These are phyloP conservation scores for Phanerochaete sordida DNA, from an alignment of 768 basidiomycete genomes.

Conservation along the genomic window DNA sequence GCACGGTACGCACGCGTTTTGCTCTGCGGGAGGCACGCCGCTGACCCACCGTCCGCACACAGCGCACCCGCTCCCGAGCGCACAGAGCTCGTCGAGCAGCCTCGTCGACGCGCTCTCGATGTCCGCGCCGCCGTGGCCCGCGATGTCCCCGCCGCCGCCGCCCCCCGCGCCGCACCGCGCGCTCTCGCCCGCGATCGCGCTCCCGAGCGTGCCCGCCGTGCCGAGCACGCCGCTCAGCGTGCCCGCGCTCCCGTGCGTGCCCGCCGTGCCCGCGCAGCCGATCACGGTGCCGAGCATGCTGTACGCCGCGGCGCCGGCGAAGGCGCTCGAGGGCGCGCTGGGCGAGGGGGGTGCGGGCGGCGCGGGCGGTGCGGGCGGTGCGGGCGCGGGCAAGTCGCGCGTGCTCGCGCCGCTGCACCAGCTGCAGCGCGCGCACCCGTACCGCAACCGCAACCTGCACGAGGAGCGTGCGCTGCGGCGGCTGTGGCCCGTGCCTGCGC, in stretches of 20 bases:
- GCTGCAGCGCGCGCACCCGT: conserved; percentile 51
- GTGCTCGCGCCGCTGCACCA: conserved; percentile 58
- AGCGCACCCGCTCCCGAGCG: not conserved
- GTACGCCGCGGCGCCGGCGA: not conserved
- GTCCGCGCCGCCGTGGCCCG: not conserved
- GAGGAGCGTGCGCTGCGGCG: conserved; percentile 62
- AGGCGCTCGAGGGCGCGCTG: not conserved
- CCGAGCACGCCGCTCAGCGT: not conserved
- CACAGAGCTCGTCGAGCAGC: not conserved
- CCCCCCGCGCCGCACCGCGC: not conserved
- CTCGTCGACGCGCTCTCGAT: not conserved
- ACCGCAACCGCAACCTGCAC: conserved; percentile 48
- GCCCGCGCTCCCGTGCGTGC: not conserved
- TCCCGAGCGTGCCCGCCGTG: not conserved
- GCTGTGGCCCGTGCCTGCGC: conserved; percentile 22
- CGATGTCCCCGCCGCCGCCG: not conserved
- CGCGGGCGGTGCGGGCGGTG: too few relatives aligned
- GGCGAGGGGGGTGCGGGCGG: too few relatives aligned
- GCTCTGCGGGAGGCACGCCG: not conserved
- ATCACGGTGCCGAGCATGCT: not conserved
- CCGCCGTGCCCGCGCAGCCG: not conserved
- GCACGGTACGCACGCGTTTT: not conserved
- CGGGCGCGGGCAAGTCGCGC: conserved; percentile 20
- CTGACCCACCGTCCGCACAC: not conserved
- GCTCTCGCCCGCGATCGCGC: not conserved